phyloP scores from a whole-genome alignment of 129 eudicot genomes.

The Flaveria ramosissima region DNA sequence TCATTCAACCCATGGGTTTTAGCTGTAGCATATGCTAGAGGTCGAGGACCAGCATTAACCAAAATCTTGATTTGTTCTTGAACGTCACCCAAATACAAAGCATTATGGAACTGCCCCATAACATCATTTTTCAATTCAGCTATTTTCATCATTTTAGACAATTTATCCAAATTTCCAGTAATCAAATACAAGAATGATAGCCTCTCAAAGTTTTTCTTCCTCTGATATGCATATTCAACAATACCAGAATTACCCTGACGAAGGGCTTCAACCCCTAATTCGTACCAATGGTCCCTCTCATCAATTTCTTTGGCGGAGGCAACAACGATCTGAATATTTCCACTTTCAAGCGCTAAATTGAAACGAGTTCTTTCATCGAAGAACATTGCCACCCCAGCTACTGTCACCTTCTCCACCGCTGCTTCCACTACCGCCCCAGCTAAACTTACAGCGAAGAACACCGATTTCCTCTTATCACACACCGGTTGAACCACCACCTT shows the following conservation, averaged over 20 bases:
- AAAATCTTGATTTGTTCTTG: slow-evolving; percentile 63
- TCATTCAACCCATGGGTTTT: slow-evolving; percentile 58
- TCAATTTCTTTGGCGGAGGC: slow-evolving; percentile 78
- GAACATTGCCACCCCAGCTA: too few relatives aligned
- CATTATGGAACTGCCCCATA: too few relatives aligned
- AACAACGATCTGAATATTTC: slow-evolving; percentile 69
- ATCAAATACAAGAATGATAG: too few relatives aligned
- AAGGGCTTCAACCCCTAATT: slow-evolving; percentile 73
- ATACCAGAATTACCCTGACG: slow-evolving; percentile 83
- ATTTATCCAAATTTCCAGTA: too few relatives aligned
- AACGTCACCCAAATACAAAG: slow-evolving; percentile 64
- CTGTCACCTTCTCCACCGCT: too few relatives aligned
- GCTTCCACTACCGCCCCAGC: too few relatives aligned
- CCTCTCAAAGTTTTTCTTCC: slow-evolving; percentile 76
- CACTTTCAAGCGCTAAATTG: too few relatives aligned
- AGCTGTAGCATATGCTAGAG: slow-evolving; percentile 71
- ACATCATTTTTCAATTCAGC: too few relatives aligned
- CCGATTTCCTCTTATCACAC: too few relatives aligned
- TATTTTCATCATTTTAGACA: too few relatives aligned
- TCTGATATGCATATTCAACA: slow-evolving; percentile 74
- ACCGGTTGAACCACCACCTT: too few relatives aligned
- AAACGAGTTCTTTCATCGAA: slow-evolving; percentile 71
- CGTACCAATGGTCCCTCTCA: slow-evolving; percentile 78
- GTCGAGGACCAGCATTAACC: slow-evolving; percentile 65
- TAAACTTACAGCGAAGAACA: too few relatives aligned